A percentile compares a stretch with the other conserved stretches of the same genome.
These are phyloP conservation scores for Aspergillus melleus DNA, from an alignment of 2,329 filamentous ascomycete genomes.

Conservation along the genomic window DNA sequence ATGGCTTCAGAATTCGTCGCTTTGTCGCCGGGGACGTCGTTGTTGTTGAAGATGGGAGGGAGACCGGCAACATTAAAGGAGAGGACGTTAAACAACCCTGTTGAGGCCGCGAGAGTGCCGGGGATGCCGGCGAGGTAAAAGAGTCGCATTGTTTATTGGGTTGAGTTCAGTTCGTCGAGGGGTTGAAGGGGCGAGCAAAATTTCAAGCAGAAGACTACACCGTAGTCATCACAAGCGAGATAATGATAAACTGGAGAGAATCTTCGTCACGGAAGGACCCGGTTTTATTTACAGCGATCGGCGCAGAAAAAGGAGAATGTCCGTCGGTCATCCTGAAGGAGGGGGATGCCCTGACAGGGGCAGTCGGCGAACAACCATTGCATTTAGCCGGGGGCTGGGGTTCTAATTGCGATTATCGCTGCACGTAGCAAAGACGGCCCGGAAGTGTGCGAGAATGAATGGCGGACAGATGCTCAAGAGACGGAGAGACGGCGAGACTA, in stretches of 20 bases:
- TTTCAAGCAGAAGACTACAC: not conserved
- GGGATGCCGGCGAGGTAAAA: not conserved
- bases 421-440: not conserved
- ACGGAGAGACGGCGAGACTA: too few relatives aligned
- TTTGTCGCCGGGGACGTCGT: conserved; percentile 64
- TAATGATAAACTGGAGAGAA: not conserved
- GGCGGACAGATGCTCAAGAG: too few relatives aligned
- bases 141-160: not conserved
- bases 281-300: not conserved
- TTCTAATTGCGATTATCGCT: not conserved
- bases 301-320: not conserved
- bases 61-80: conserved; percentile 63
- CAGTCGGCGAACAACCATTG: not conserved
- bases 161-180: not conserved
- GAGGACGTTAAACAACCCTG: conserved; percentile 53
- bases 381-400: not conserved
- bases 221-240: not conserved
- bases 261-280: not conserved
- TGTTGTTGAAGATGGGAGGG: conserved; percentile 54
- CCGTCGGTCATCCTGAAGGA: not conserved
- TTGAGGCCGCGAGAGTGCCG: conserved; percentile 23
- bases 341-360: too few relatives aligned
- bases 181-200: not conserved
- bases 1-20: conserved; percentile 57
- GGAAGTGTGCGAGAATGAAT: not conserved